phyloP scores from a whole-genome alignment of 495 filamentous ascomycete species.

The Staphylotrichum tortipilum region DNA sequence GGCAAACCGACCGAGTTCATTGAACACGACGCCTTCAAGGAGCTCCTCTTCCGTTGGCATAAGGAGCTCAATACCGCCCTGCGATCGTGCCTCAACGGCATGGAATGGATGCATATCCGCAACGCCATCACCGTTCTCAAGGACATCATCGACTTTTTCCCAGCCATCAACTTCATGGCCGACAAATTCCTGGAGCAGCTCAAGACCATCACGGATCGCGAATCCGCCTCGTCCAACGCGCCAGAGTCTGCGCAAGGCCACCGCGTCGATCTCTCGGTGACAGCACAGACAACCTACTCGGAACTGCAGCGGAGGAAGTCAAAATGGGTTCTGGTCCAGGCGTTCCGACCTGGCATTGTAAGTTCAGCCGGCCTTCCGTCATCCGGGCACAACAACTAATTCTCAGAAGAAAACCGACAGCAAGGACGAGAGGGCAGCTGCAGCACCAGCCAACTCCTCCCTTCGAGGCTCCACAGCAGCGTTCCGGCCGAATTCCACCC shows the following conservation, averaged over 20 bases:
- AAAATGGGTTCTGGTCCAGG: constrained; percentile 79
- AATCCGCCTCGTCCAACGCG: constrained; percentile 49
- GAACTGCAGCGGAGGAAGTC: constrained; percentile 69
- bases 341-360: constrained; percentile 52
- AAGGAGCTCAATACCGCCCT: constrained; percentile 63
- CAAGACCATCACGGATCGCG: constrained; percentile 62
- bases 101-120: constrained; percentile 95
- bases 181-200: constrained; percentile 59
- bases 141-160: constrained; percentile 68
- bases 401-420: constrained; percentile 30
- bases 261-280: constrained; percentile 81
- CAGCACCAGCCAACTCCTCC: constrained; percentile 18
- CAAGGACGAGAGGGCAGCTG: constrained; percentile 27
- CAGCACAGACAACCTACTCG: constrained; percentile 76
- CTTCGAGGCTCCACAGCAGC: constrained; percentile 37
- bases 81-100: constrained; percentile 64
- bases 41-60: constrained; percentile 85
- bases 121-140: constrained; percentile 93
- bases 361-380: constrained; percentile 28
- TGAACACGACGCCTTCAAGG: constrained; percentile 78
- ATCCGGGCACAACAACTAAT: constrained; percentile 14
- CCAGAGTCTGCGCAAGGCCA: constrained; percentile 54
- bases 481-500: constrained; percentile 34
- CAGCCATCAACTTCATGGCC: constrained; percentile 81
- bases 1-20: constrained; percentile 58